Evolutionary conservation across 805 yeast genomes (phyloP).

Genomic region (Ogataea corticis): DNA sequence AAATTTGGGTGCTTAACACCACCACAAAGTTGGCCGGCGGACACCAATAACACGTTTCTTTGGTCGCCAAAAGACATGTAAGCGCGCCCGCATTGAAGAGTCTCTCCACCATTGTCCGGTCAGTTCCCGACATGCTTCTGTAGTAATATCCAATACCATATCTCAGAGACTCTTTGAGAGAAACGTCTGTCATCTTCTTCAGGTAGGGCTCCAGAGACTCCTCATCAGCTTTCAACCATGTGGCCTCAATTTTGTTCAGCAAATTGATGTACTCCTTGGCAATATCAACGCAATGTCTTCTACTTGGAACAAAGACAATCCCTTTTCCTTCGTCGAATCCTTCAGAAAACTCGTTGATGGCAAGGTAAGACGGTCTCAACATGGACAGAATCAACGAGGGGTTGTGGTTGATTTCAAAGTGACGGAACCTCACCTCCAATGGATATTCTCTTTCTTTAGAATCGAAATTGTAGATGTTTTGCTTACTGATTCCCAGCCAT

Average conservation of each 20-base stretch:
- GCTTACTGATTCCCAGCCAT: constrained; percentile 77
- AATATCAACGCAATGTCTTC: constrained; percentile 56
- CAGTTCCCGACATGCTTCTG: constrained; percentile 55
- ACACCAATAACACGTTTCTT: constrained; percentile 50
- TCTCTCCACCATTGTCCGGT: constrained; percentile 53
- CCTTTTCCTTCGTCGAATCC: constrained; percentile 35
- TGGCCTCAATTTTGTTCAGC: constrained; percentile 35
- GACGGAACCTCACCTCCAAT: constrained; percentile 57
- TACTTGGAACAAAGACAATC: constrained; percentile 57
- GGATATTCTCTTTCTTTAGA: constrained; percentile 60
- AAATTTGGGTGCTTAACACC: constrained; percentile 68
- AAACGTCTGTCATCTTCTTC: constrained; percentile 45
- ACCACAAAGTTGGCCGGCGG: constrained; percentile 59
- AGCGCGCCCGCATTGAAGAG: constrained; percentile 53
- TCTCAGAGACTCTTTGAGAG: constrained; percentile 43
- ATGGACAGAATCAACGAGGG: constrained; percentile 54
- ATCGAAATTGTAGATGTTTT: constrained; percentile 65
- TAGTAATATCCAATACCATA: constrained; percentile 69
- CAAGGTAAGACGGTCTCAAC: constrained; percentile 49
- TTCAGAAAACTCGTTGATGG: constrained; percentile 37
- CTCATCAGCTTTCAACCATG: constrained; percentile 42
- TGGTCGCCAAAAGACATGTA: constrained; percentile 58
- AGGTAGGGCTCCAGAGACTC: constrained; percentile 43
- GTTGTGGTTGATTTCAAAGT: constrained; percentile 46
- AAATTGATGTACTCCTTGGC: constrained; percentile 43